Conservation (phyloP, 257 asterid species). For the Fraxinus americana region DNA sequence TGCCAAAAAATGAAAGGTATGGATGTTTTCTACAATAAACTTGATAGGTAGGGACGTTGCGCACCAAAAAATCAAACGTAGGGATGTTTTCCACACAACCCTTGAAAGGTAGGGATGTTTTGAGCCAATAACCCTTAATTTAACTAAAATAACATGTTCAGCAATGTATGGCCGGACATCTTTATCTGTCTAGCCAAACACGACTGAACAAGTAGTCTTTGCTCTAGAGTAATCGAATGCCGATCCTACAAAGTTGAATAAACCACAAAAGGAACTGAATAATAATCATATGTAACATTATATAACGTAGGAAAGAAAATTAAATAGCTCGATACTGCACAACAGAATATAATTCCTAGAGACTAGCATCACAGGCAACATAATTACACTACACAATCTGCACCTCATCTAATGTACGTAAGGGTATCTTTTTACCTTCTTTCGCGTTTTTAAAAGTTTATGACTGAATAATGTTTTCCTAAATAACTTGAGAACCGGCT, state of each 20-base stretch:
- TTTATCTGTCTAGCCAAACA: not conserved
- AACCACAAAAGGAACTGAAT: not conserved
- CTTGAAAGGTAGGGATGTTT: no score
- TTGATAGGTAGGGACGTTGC: no score
- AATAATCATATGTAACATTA: not conserved
- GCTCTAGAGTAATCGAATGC: not conserved
- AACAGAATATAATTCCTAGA: not conserved
- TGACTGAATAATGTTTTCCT: not conserved
- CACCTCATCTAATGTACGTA: slow-evolving; percentile 17
- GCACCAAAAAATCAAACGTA: no score
- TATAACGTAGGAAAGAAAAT: no score
- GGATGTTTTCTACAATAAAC: no score
- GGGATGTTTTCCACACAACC: no score
- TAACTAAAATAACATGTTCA: not conserved
- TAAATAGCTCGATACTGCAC: not conserved
- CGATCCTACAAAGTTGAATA: not conserved
- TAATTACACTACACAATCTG: slow-evolving; percentile 9
- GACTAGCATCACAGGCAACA: slow-evolving; percentile 20
- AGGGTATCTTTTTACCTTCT: not conserved
- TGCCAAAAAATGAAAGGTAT: no score
- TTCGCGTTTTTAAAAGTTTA: not conserved
- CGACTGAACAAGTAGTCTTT: not conserved
- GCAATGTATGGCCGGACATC: not conserved
- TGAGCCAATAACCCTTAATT: no score
- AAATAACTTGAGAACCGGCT: not conserved